Evolutionary conservation across 2,329 filamentous ascomycete species (phyloP).

Genomic region (Aspergillus japonicus): DNA sequence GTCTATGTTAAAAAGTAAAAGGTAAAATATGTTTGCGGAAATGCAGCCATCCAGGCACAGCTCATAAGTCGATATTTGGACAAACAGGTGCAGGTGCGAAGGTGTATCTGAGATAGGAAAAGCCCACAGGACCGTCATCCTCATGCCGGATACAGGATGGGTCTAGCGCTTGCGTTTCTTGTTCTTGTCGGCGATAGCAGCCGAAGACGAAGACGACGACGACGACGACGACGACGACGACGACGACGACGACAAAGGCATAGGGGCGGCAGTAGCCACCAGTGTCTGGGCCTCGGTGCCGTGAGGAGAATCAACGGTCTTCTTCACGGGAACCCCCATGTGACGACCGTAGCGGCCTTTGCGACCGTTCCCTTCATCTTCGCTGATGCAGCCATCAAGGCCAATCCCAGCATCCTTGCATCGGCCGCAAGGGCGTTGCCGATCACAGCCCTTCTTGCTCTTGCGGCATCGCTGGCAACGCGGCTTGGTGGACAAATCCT

Average conservation of each 20-base stretch:
- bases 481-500: conserved; percentile 91
- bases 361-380: conserved; percentile 95
- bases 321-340: conserved; percentile 68
- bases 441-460: conserved; percentile 98
- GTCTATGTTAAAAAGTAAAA: conserved; percentile 10
- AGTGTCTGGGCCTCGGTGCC: conserved; percentile 9
- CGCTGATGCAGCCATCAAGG: conserved; percentile 90
- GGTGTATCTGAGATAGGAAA: background rate
- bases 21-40: conserved; percentile 2
- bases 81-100: conserved; percentile 1
- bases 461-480: conserved; percentile 98
- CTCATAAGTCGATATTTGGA: conserved; percentile 3
- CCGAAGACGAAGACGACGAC: conserved; percentile 20
- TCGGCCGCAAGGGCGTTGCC: conserved; percentile 88
- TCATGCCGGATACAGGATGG: background rate
- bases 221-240: conserved; percentile 16
- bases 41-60: conserved; percentile 9
- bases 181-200: conserved; percentile 54
- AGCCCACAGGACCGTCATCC: background rate
- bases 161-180: conserved; percentile 67
- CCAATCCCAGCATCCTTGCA: conserved; percentile 95
- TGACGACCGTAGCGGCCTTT: conserved; percentile 83
- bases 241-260: conserved; percentile 13
- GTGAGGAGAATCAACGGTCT: conserved; percentile 42
- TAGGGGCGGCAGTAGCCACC: conserved; percentile 27